Evolutionary conservation across 345 rosid genomes (phyloP).

Genomic region (Bruguiera parviflora): DNA sequence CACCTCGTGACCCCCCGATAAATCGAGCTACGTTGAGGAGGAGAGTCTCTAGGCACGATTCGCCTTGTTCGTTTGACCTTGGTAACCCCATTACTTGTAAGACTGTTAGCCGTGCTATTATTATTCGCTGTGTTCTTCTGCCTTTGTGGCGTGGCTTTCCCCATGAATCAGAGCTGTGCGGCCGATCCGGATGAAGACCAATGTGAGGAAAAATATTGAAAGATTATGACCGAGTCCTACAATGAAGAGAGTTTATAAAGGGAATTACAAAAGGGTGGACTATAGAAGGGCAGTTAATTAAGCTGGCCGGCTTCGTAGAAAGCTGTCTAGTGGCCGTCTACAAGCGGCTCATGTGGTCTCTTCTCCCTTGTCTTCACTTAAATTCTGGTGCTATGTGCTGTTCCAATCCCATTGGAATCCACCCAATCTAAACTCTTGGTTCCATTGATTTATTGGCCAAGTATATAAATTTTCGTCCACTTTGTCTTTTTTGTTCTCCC

Average conservation of each 20-base stretch:
- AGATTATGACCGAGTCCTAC: not conserved
- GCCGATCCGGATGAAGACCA: not conserved
- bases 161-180: not conserved
- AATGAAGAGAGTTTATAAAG: conserved; percentile 2
- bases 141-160: conserved; percentile 24
- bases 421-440: not conserved
- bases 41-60: conserved; percentile 48
- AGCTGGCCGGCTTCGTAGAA: conserved; percentile 15
- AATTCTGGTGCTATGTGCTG: conserved; percentile 1
- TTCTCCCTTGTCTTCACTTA: conserved; percentile 23
- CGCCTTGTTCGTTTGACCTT: conserved; percentile 47
- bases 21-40: conserved; percentile 58
- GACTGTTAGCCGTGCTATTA: not conserved
- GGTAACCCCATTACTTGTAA: not conserved
- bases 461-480: not conserved
- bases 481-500: not conserved
- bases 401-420: not conserved
- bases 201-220: not conserved
- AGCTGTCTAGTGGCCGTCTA: conserved; percentile 25
- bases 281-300: too few relatives aligned
- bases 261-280: not conserved
- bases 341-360: conserved; percentile 22
- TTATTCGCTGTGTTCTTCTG: conserved; percentile 19
- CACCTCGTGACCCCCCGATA: conserved; percentile 69
- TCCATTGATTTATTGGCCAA: not conserved